Base-by-base conservation (phyloP, 352 stramenopile species). In the Phytophthora foliorum region DNA sequence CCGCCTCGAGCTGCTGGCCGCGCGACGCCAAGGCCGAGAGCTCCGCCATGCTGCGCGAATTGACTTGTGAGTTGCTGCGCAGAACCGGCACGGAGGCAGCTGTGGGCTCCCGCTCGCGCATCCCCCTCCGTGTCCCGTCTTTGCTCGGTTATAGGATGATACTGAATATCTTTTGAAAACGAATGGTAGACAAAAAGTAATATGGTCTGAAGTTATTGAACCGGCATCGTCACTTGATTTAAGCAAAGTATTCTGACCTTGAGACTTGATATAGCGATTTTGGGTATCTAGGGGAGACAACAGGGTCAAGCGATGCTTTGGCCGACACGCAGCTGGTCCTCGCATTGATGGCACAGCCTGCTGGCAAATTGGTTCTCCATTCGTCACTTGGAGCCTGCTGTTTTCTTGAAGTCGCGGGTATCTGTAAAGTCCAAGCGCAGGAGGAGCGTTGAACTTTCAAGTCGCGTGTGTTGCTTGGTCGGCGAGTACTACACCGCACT, bases 1-100 rank as follows among this genome's bases (percentile, higher is more conserved):
- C 86, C 10, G 77, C 83, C 55, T 93, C 86, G 51, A 93, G 81
- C 58, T 91, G 80, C 51, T 77, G 74, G 46, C 83, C 83, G 39
- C 86, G 83, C 9, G 83, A 89, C 29, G 81, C 67, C 19, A 76
- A 21, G 6, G 34, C 34, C 5, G 10, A 25, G 11, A 45, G 21
- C 27, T 75, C 69, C 38, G 63, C 67, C 66, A 72, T 78, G 42
- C 21, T 59, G 58, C 14, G 57, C 51, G 32, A 71, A 75, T 69
- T 63, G 42, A 72, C 49, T 75, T 72, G 41, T 77, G 63, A 63
- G 27, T 63, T 75, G 61, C 55, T 56, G 56, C 68, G 54, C 61
- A 62, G 50, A 57, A 55, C 27, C 48, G 48, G 42, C 55, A 55
- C 34, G 41, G 56, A 45, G 25, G 49, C 64, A 67, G 68, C 65